phyloP scores from a whole-genome alignment of 108 stramenopile species.

The Asterionellopsis glacialis region DNA sequence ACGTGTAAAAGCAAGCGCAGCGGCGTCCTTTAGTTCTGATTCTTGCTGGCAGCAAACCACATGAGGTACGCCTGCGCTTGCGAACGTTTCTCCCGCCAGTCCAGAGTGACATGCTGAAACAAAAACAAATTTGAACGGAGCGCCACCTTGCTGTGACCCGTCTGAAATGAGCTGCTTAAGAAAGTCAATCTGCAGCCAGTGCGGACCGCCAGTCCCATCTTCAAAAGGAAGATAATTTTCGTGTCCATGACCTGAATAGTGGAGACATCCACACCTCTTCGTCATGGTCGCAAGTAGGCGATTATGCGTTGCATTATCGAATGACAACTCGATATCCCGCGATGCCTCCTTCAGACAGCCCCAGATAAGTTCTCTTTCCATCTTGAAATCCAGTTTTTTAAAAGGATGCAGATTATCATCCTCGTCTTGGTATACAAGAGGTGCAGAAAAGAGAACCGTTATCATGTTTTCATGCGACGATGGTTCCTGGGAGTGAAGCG shows the following conservation, averaged over 20 bases:
- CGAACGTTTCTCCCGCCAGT: conserved; percentile 82
- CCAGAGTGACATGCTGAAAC: conserved; percentile 91
- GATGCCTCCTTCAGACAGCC: conserved; percentile 78
- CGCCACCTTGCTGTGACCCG: conserved; percentile 27
- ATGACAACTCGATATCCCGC: conserved; percentile 66
- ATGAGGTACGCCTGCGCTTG: conserved; percentile 88
- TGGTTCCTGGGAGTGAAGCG: not conserved
- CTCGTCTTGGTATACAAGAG: conserved; percentile 65
- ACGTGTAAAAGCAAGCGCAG: conserved; percentile 79
- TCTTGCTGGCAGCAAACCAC: conserved; percentile 90
- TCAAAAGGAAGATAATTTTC: conserved; percentile 69
- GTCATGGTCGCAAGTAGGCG: conserved; percentile 61
- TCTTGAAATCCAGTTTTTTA: conserved; percentile 67
- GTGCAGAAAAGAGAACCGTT: conserved; percentile 77
- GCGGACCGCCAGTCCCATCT: conserved; percentile 76
- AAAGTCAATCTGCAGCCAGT: conserved; percentile 57
- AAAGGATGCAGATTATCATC: conserved; percentile 53
- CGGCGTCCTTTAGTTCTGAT: conserved; percentile 77
- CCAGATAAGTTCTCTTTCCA: conserved; percentile 73
- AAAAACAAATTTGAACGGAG: conserved; percentile 88
- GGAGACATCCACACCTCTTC: conserved; percentile 61
- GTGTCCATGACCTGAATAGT: conserved; percentile 86
- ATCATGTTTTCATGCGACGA: conserved; percentile 44
- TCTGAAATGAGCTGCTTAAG: conserved; percentile 49
- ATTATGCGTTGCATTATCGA: conserved; percentile 73